Percentiles rank a stretch among this genome's conserved stretches.
Evolutionary conservation across 2,329 filamentous ascomycete genomes (phyloP).

Genomic region (Aureobasidium sp.): DNA sequence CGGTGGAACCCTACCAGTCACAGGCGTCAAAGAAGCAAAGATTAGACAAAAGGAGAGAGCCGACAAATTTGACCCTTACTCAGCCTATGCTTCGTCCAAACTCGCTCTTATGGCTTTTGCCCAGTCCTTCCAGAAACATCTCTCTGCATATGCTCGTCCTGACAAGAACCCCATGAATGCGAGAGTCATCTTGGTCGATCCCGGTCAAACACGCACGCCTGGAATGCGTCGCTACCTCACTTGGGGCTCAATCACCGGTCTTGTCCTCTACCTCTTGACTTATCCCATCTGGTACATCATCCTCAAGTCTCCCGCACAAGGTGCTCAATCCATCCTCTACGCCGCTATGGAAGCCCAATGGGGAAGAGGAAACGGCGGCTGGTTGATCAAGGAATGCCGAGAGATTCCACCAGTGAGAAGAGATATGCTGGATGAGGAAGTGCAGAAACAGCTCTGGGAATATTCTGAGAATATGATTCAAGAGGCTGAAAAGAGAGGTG

Average conservation of each 20-base stretch:
- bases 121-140: conserved; percentile 82
- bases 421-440: conserved; percentile 69
- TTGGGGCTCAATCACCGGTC: conserved; percentile 70
- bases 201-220: conserved; percentile 74
- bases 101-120: conserved; percentile 85
- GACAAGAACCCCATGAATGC: conserved; percentile 77
- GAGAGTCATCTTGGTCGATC: conserved; percentile 78
- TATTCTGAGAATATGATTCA: conserved; percentile 80
- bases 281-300: conserved; percentile 83
- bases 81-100: conserved; percentile 42
- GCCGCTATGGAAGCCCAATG: conserved; percentile 75
- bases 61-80: conserved; percentile 43
- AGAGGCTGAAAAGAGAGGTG: conserved; percentile 69
- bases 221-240: conserved; percentile 83
- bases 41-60: conserved; percentile 46
- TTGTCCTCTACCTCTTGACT: conserved; percentile 65
- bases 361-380: conserved; percentile 56
- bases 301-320: conserved; percentile 74
- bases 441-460: conserved; percentile 83
- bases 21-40: conserved; percentile 29
- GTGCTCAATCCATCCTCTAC: conserved; percentile 77
- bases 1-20: conserved; percentile 53
- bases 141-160: conserved; percentile 73
- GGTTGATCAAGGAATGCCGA: conserved; percentile 80
- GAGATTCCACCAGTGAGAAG: conserved; percentile 61